phyloP scores from a whole-genome alignment of 306 rosid genomes.

The Prunus kanzakura region DNA sequence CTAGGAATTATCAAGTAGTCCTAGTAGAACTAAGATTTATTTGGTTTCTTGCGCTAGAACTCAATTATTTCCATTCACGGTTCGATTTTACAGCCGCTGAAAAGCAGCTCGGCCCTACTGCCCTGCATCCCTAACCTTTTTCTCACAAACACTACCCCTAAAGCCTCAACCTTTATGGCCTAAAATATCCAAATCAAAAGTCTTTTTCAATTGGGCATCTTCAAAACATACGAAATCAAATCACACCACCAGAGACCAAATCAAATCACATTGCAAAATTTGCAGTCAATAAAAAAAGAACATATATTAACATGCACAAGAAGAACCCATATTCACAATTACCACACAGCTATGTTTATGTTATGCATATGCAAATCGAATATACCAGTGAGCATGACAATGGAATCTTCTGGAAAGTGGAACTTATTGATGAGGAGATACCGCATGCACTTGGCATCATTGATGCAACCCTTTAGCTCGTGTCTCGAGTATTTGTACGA shows the following conservation, averaged over 20 bases:
- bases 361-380: background rate
- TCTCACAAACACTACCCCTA: background rate
- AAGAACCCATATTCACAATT: background rate
- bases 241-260: background rate
- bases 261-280: background rate
- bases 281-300: background rate
- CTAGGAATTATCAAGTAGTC: no score
- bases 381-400: constrained; percentile 89
- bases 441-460: constrained; percentile 91
- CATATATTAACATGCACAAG: background rate
- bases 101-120: no score
- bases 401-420: constrained; percentile 70
- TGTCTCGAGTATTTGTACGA: constrained; percentile 75
- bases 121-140: background rate
- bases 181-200: background rate
- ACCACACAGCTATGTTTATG: background rate
- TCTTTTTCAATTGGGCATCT: background rate
- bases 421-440: constrained; percentile 73
- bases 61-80: background rate
- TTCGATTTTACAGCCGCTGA: background rate
- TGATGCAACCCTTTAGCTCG: constrained; percentile 92
- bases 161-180: background rate
- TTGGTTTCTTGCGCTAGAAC: background rate
- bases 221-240: background rate
- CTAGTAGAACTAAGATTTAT: no score